Base-by-base conservation (phyloP, 1,284 basidiomycete species). In the Ustilago trichophora region DNA sequence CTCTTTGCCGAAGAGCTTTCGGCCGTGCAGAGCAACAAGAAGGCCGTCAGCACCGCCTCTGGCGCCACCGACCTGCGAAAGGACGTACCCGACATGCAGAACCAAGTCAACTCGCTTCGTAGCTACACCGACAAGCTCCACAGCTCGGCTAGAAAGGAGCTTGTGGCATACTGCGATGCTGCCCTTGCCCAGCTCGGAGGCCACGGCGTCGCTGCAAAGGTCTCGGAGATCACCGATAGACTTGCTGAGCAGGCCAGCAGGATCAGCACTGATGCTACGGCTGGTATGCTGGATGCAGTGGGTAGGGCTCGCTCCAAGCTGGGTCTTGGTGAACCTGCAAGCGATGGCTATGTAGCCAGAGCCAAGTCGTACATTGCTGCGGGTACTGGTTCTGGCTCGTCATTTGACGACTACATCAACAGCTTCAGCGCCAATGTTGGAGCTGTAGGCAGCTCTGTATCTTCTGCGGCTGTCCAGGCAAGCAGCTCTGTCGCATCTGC, bases 241-340 rank as follows among this genome's bases (percentile, higher is more conserved):
- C 40, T 75, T 7, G 62, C 56, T 3, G 67, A 72, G 27, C 63
- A 65, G 44, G 70, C 72, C 2, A 59, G 33, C 18, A 36, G 48
- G 18, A 57, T 76, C 47, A 67, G 64, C 42, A 65, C 52, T 12
- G 72, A 68, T 34, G 73, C 71, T 25, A 45, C 67, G 1, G 62
- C 60, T 11, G 62, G 59, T 35, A 66, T 77, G 67, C 34, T 68
- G 2, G 73, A 36, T 16, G 71, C 67, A 13, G 64, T 71, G 11
- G 56, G 32, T 6, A 37, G 55, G n/a, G 71, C 73, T 24, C 53
- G 68, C 3, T 36, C 37, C 29, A 69, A 62, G 46, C 45, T 75
- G 10, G 59, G 64, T 11, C 51, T 73, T 6, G 56, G 50, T 16
- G 63, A 67, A 25, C 21, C 43, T 21, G 50, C 42, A 6, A 27